These are phyloP conservation scores for Ilex paraguariensis DNA, from an alignment of 305 asterid species.

Conservation along the genomic window DNA sequence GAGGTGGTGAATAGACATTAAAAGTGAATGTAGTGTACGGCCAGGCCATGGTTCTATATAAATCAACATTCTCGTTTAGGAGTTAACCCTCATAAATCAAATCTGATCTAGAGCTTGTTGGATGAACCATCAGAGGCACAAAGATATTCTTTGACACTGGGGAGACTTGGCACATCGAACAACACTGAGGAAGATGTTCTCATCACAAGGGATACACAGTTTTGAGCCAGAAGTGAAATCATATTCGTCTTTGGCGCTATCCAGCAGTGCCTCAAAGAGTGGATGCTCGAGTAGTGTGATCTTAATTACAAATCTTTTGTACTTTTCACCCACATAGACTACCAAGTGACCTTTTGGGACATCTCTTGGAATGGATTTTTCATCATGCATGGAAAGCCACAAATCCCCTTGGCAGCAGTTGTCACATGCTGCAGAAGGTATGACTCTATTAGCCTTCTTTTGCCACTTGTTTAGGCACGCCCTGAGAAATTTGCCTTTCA, in stretches of 20 bases:
- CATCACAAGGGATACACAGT: constrained; percentile 84
- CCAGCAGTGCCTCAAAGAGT: constrained; percentile 70
- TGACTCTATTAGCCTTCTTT: constrained; percentile 29
- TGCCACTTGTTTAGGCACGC: constrained; percentile 51
- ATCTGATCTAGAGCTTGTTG: neutral
- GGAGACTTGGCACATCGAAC: constrained; percentile 67
- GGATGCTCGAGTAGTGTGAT: constrained; percentile 69
- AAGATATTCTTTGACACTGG: constrained; percentile 26
- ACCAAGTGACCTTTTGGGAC: constrained; percentile 93
- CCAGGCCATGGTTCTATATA: too few relatives aligned
- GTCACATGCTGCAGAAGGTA: constrained; percentile 38
- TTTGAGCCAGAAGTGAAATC: constrained; percentile 52
- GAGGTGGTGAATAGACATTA: too few relatives aligned
- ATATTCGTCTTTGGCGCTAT: constrained; percentile 76
- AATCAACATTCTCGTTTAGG: too few relatives aligned
- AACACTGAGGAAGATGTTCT: constrained; percentile 60
- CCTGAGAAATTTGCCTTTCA: constrained; percentile 36
- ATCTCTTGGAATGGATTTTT: constrained; percentile 59
- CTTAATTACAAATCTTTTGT: constrained; percentile 74
- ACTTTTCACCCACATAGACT: constrained; percentile 74
- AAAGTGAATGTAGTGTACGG: too few relatives aligned
- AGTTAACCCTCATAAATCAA: too few relatives aligned
- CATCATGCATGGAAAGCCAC: constrained; percentile 40
- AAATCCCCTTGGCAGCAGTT: constrained; percentile 40
- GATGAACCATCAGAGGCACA: constrained; percentile 36